Evolutionary conservation across 192 early-diverging fungal genomes (phyloP), one percentile per base, ranked within the genome.

Genomic region (Coemansia reversa): DNA sequence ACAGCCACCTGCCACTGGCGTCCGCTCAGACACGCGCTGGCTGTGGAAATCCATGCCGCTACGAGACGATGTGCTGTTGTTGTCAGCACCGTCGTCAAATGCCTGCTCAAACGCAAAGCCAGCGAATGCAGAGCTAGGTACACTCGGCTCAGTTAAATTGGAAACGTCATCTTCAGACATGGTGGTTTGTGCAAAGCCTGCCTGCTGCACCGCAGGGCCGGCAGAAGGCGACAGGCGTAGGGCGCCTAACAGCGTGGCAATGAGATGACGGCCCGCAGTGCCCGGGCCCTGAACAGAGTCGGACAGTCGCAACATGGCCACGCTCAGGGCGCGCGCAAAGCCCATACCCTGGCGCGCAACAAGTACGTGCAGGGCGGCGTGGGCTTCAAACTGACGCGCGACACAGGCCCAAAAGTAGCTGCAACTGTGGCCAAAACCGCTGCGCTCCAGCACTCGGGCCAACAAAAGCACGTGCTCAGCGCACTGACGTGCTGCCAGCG

Each of bases 51-150:
- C 39, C 12, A 45, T 3, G 39, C 12, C 39, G 7, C 24, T 14
- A 33, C 29, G 33, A 35, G 33, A 7, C 33, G 11, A 35, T 35
- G 11, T 7, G 33, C 33, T 35, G 6, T 12, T 35, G 33, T 35
- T 11, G 20, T 23, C 30, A 20, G 50, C 5, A 12, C 24, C 22
- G 12, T n/a, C 56, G 22, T 19, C 35, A 23, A 76, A 58, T 28
- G 65, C 65, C 49, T 50, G 58, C 58, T 69, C 70, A 47, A 73
- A 72, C 19, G 70, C 76, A 73, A 73, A 72, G 12, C 70, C 76
- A 1, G 60, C 11, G 49, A 73, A 73, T 51, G 67, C 66, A 16
- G 66, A 47, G 45, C 63, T 66, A 5, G 42, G 49, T 4, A 48
- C 35, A 3, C 54, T 45, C 11, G 29, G 61, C 2, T 42, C 39